Evolutionary conservation across 345 rosid genomes (phyloP), one percentile per base, ranked within the genome.

Genomic region (Arabis alpina): DNA sequence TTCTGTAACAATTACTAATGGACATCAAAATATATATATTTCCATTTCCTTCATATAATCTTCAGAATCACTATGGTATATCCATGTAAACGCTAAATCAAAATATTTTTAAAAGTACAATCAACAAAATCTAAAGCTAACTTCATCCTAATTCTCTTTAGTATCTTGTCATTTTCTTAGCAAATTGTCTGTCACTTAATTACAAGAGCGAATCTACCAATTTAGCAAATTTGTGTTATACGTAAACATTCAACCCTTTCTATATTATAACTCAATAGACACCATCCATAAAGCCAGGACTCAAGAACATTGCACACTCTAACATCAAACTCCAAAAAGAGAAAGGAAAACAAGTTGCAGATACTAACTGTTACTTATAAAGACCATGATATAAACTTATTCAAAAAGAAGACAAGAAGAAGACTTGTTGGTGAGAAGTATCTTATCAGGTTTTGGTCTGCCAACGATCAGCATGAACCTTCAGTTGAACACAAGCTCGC

Each of bases 401-500:
- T 16, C 67, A n/a, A 62, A 32, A 47, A 44, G 10, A 61, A 61
- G 15, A 44, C 27, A 6, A 45, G 27, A 61, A 44, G 27, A 44
- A 45, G 54, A 41, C 37, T 41, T 60, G 66, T 30, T 12, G 28
- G 25, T 32, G 44, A 32, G 44, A 48, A 11, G 44, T 43, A 30
- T 30, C 43, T 19, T 2, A 27, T 36, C 11, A 67, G n/a, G 56
- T 55, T 67, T 47, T 43, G 34, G 54, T 44, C 44, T 43, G 16
- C 24, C 30, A 66, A 30, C 11, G 64, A 68, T 34, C 54, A 23
- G 27, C 47, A 36, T 58, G 41, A 59, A 14, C 9, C 27, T 28
- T 51, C 41, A 61, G 15, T 60, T 60, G 30, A 70, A 70, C 10
- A 50, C 67, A 51, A 60, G 67, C 67, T 51, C 43, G 41, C 67